Conservation (phyloP, 805 yeast species). For the Komagataella pastoris region DNA sequence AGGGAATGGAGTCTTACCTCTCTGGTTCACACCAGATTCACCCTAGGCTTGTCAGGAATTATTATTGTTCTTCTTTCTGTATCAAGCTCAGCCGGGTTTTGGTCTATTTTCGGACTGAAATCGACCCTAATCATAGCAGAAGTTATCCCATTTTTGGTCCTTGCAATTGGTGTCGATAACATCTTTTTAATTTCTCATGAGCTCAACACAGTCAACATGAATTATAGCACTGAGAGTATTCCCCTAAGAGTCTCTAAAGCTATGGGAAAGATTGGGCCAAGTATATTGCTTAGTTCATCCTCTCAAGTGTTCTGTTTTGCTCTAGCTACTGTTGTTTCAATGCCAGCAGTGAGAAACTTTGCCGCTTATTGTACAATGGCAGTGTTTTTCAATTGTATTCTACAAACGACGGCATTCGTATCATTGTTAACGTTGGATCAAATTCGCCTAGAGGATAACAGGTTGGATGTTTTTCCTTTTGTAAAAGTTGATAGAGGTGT, state of each 20-base stretch:
- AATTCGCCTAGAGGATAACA: slow-evolving; percentile 37
- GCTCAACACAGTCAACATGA: slow-evolving; percentile 36
- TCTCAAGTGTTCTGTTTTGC: slow-evolving; percentile 73
- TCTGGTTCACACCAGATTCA: slow-evolving; percentile 45
- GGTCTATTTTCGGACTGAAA: slow-evolving; percentile 63
- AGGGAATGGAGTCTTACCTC: neutral
- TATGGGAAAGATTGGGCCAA: slow-evolving; percentile 71
- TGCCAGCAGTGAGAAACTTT: slow-evolving; percentile 95
- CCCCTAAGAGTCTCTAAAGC: slow-evolving; percentile 52
- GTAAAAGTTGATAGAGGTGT: slow-evolving; percentile 13
- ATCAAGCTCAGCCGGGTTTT: slow-evolving; percentile 68
- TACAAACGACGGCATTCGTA: slow-evolving; percentile 76
- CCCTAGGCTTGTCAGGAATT: slow-evolving; percentile 77
- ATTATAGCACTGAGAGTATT: slow-evolving; percentile 24
- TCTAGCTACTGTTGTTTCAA: slow-evolving; percentile 67
- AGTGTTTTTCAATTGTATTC: slow-evolving; percentile 54
- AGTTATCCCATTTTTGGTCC: slow-evolving; percentile 84
- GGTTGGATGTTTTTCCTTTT: slow-evolving; percentile 55
- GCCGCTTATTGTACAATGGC: slow-evolving; percentile 88
- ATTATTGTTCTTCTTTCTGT: slow-evolving; percentile 73
- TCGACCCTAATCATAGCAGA: slow-evolving; percentile 91
- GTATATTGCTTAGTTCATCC: slow-evolving; percentile 63
- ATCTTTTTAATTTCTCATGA: slow-evolving; percentile 81
- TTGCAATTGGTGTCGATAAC: slow-evolving; percentile 95
- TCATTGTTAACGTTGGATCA: slow-evolving; percentile 62